Base-by-base conservation (phyloP, 2,329 filamentous ascomycete genomes). In the Hirsutella rhossiliensis region DNA sequence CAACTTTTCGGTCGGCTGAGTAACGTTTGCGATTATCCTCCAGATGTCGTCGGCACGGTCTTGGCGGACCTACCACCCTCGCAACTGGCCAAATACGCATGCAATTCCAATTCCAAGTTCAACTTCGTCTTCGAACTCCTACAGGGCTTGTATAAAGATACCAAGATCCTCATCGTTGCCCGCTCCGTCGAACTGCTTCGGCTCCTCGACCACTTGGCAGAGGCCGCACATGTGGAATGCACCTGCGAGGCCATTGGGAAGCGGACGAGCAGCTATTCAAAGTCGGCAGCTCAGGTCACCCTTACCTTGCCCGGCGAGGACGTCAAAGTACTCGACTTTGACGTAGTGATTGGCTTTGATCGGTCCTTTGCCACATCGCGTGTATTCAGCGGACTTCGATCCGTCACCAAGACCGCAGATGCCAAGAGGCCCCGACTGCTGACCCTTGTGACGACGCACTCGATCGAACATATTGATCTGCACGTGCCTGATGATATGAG, bases 61-160 rank as follows among this genome's bases (percentile, higher is more conserved):
- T 53, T 67, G 12, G 60, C 62, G 20, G 49, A 52, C 4, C 47
- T 75, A 44, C 56, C 65, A 3, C 52, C 65, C 8, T 54, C 57
- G 4, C 64, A 70, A 19, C 61, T 67, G 43, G 69, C 70, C 50
- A 78, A 71, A 52, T 74, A 77, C 49, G 68, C 71, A 2, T 66
- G 71, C 44, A 71, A 71, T 43, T 71, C 74, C 11, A 81, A 78
- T 56, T 62, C 73, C 44, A 82, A 82, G 50, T 77, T 75, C 50
- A 69, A 67, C 29, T 82, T 82, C 50, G 52, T 80, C 6, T 71
- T 67, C 38, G 75, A 79, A 48, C 61, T 82, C 4, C 54, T 80
- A 28, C 61, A 69, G 18, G 53, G 58, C 9, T 54, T 79, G 11
- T 56, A 61, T 15, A 56, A 61, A 12, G 62, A 69, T 11, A 68